These are phyloP conservation scores for Moniliella sp. DNA, from an alignment of 1,284 basidiomycete species.

Conservation along the genomic window DNA sequence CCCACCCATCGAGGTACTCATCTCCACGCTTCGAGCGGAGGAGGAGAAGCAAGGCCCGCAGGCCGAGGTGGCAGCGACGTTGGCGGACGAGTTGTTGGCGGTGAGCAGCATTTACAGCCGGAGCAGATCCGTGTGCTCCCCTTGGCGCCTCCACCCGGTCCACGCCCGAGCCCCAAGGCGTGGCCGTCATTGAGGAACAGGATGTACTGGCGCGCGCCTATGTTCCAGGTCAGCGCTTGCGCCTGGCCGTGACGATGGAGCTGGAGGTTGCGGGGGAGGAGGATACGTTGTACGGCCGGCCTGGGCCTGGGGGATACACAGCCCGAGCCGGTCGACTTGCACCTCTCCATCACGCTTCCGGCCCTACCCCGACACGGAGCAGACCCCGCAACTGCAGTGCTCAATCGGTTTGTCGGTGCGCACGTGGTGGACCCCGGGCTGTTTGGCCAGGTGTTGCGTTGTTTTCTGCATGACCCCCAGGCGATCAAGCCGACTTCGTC, in stretches of 20 bases:
- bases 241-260: background rate
- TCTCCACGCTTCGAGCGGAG: too few species aligned
- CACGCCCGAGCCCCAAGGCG: background rate
- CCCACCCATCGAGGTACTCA: too few species aligned
- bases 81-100: background rate
- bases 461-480: conserved; percentile 12
- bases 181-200: background rate
- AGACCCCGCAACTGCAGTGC: conserved; percentile 25
- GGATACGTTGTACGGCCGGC: too few species aligned
- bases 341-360: background rate
- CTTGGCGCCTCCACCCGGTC: background rate
- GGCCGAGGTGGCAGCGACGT: too few species aligned
- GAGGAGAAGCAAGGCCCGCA: too few species aligned
- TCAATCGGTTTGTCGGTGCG: conserved; percentile 19
- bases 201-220: background rate
- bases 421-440: conserved; percentile 21
- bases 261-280: background rate
- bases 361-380: conserved; percentile 1
- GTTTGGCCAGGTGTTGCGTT: conserved; percentile 22
- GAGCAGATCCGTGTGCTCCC: background rate
- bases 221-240: background rate
- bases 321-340: too few species aligned
- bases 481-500: too few species aligned
- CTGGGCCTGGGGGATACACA: too few species aligned
- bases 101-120: background rate